phyloP scores from a whole-genome alignment of 176 grass and related monocot species.

The Poa pratensis region DNA sequence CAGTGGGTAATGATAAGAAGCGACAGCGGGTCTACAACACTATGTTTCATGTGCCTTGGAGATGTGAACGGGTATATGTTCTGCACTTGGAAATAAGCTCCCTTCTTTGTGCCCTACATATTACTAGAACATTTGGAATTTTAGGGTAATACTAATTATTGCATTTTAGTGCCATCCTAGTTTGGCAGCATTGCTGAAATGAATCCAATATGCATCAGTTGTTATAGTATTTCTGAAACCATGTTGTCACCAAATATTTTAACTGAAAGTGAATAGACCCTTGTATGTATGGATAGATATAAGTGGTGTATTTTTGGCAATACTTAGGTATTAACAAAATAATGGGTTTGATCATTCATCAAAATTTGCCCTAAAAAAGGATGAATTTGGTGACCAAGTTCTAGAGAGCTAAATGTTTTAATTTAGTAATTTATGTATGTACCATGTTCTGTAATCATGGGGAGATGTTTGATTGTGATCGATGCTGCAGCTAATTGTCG shows the following conservation, averaged over 20 bases:
- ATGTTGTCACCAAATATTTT: slow-evolving; percentile 26
- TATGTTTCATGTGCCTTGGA: slow-evolving; percentile 99
- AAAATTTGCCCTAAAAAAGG: neutral
- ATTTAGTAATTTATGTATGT: slow-evolving; percentile 20
- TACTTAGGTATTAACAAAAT: neutral
- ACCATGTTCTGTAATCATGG: neutral
- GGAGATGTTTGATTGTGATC: slow-evolving; percentile 60
- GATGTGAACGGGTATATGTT: slow-evolving; percentile 91
- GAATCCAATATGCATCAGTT: slow-evolving; percentile 8
- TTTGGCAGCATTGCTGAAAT: slow-evolving; percentile 29
- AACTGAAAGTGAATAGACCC: slow-evolving; percentile 11
- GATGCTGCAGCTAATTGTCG: slow-evolving; percentile 87
- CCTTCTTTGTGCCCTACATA: neutral
- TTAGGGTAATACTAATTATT: slow-evolving; percentile 10
- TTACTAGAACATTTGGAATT: slow-evolving; percentile 23
- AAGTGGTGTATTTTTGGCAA: neutral
- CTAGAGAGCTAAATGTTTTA: slow-evolving; percentile 8
- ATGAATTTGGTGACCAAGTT: slow-evolving; percentile 15
- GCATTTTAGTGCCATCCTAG: slow-evolving; percentile 4
- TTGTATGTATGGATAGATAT: neutral
- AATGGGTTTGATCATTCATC: neutral
- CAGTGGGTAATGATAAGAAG: slow-evolving; percentile 97
- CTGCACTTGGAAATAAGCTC: slow-evolving; percentile 33
- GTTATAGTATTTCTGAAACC: slow-evolving; percentile 19
- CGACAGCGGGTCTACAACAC: slow-evolving; percentile 93